Conservation (phyloP, 345 rosid genomes). For the Eucalyptus regnans region DNA sequence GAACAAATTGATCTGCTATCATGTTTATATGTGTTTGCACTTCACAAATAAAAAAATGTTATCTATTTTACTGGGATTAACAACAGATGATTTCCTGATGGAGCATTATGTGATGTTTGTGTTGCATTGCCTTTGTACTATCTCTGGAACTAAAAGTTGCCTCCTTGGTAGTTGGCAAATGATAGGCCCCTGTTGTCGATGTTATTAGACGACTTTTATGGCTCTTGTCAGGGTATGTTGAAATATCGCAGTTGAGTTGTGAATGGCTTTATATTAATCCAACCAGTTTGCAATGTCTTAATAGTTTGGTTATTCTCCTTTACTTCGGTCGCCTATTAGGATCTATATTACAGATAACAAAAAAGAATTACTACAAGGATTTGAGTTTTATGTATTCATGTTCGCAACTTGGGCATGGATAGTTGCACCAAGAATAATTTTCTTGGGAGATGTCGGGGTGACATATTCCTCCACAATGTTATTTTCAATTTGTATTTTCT, state of each 20-base stretch:
- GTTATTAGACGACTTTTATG: background rate
- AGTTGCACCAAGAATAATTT: background rate
- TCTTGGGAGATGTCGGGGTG: background rate
- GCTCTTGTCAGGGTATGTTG: background rate
- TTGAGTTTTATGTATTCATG: background rate
- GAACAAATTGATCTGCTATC: background rate
- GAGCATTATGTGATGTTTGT: background rate
- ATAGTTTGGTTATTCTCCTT: background rate
- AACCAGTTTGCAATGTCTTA: background rate
- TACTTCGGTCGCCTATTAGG: background rate
- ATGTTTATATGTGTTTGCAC: background rate
- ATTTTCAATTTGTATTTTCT: background rate
- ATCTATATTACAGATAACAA: background rate
- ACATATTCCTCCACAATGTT: background rate
- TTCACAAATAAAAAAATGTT: background rate
- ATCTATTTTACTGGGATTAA: background rate
- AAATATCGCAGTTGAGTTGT: background rate
- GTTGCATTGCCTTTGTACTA: background rate
- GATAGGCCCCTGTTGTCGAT: background rate
- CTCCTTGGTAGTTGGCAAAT: background rate
- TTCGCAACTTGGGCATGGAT: background rate
- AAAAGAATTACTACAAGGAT: background rate
- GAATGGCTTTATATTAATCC: background rate
- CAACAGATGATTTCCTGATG: background rate
- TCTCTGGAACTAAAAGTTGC: background rate